Conservation (phyloP, 257 asterid genomes). For the Capsicum baccatum region DNA sequence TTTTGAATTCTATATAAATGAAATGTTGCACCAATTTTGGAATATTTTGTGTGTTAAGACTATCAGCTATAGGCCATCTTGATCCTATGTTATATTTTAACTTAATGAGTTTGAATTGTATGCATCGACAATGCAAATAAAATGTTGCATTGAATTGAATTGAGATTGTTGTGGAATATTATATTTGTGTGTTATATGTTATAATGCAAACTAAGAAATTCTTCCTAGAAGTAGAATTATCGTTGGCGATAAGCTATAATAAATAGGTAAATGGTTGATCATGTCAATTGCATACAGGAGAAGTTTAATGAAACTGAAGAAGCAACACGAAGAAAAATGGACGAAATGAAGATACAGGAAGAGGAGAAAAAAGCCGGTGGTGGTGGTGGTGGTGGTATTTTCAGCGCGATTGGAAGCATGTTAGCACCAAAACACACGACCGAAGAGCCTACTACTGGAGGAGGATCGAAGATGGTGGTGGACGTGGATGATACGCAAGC, state of each 20-base stretch:
- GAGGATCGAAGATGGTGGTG: slow-evolving; percentile 38
- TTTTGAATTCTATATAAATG: neutral
- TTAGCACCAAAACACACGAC: slow-evolving; percentile 40
- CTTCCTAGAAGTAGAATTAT: too few species aligned
- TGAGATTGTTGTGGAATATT: too few species aligned
- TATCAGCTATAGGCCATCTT: neutral
- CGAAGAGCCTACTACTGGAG: neutral
- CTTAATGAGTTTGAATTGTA: too few species aligned
- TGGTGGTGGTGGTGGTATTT: slow-evolving; percentile 44
- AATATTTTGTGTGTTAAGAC: neutral
- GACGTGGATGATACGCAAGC: slow-evolving; percentile 45
- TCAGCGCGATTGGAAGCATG: slow-evolving; percentile 55
- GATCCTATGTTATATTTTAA: too few species aligned
- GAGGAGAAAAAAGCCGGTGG: neutral
- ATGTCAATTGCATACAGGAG: slow-evolving; percentile 37
- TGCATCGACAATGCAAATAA: too few species aligned
- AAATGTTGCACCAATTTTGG: neutral
- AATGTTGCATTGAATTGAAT: too few species aligned
- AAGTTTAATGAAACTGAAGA: slow-evolving; percentile 53
- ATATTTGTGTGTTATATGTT: too few species aligned
- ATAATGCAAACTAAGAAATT: too few species aligned
- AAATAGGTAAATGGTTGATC: neutral
- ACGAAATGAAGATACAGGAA: slow-evolving; percentile 49
- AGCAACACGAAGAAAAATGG: slow-evolving; percentile 59
- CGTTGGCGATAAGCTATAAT: neutral